phyloP scores from a whole-genome alignment of 1,284 basidiomycete genomes.

The Crucibulum parvulum region DNA sequence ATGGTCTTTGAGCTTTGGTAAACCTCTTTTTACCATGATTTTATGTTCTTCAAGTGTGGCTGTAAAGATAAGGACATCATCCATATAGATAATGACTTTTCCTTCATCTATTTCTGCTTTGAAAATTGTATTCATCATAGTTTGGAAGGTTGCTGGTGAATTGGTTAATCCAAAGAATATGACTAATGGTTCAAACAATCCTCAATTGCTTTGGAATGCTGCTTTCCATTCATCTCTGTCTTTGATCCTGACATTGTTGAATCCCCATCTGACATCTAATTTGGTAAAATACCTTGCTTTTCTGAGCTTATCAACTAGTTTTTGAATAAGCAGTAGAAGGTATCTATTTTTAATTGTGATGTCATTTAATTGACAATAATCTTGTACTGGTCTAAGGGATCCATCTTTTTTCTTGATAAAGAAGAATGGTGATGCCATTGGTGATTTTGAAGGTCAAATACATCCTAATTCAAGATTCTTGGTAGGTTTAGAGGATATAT shows the following conservation, averaged over 20 bases:
- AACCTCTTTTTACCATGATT: constrained; percentile 8
- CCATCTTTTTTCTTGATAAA: constrained; percentile 53
- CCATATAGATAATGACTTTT: constrained; percentile 33
- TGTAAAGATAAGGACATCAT: constrained; percentile 38
- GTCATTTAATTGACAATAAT: no score
- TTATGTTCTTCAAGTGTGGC: constrained; percentile 23
- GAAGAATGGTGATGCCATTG: constrained; percentile 40
- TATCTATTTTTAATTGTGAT: no score
- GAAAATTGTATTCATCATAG: no score
- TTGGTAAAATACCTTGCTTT: no score
- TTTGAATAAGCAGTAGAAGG: no score
- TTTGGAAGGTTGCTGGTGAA: no score
- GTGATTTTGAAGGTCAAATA: constrained; percentile 32
- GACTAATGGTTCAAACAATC: no score
- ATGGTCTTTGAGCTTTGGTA: constrained; percentile 16
- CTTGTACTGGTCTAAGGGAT: constrained; percentile 31
- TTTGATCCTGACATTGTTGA: no score
- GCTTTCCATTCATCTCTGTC: constrained; percentile 42
- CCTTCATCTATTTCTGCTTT: no score
- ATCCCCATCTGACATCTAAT: no score
- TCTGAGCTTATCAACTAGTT: no score
- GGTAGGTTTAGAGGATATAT: constrained; percentile 33
- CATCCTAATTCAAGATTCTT: constrained; percentile 30
- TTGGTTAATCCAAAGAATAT: no score
- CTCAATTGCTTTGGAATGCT: constrained; percentile 32